Base-by-base conservation (phyloP, 345 rosid species). In the Mercurialis annua region DNA sequence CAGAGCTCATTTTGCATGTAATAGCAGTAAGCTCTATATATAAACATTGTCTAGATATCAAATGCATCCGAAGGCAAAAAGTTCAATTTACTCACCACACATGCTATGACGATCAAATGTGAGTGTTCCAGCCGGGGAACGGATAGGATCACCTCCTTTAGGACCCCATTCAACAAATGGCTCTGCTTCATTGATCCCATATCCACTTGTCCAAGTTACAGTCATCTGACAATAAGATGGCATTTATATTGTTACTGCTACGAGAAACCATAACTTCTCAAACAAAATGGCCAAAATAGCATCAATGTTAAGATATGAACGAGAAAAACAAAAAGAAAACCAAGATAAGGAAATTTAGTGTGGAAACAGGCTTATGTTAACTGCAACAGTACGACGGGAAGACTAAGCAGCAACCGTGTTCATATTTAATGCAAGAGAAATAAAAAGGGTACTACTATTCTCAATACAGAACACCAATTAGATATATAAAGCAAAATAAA, bases 161-260 rank as follows among this genome's bases (percentile, higher is more conserved):
- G 42, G 67, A 49, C 86, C 80, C 96, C 96, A 86, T 73, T 89
- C 84, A 30, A 86, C 85, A 67, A 89, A 78, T 36, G 92, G 89
- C 59, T 81, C 85, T 8, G 88, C 90, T 68, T 76, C 70, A 69
- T 43, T 73, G 2, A 77, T 80, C 40, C 81, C 86, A 67, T 89
- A 86, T 51, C 96, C 92, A 72, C 92, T 89, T 24, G 90, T 86
- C 96, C 90, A 89, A 57, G 92, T 89, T 31, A 89, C 79, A 17
- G 92, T 85, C 92, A 89, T 89, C 92, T 86, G 77, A 72, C 26
- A 7, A 60, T 24, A 59, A 24, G 29, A 49, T 44, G 26, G 66
- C 14, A 52, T n/a, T n/a, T n/a, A n/a, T n/a, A n/a, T 10, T 52
- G 11, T 52, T 26, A 52, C 31, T 18, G 16, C 59, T 17, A 17